Conservation (phyloP, 805 yeast genomes). For the Lipomyces oligophaga region DNA sequence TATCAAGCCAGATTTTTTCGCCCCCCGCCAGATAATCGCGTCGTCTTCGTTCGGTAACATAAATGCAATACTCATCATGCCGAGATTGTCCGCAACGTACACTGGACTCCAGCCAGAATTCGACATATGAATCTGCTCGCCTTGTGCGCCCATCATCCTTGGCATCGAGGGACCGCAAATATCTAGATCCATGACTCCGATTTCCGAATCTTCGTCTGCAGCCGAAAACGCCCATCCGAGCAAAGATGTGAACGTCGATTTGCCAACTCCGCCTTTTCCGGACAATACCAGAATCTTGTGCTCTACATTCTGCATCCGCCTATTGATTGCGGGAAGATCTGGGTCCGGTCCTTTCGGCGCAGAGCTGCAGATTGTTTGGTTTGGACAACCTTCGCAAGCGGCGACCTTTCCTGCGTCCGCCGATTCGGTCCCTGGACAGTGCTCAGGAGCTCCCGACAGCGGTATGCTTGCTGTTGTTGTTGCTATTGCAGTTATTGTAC, state of each 20-base stretch:
- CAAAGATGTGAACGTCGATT: slow-evolving; percentile 93
- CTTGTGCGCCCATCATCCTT: slow-evolving; percentile 85
- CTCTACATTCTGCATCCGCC: slow-evolving; percentile 56
- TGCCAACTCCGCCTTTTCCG: slow-evolving; percentile 89
- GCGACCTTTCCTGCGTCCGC: slow-evolving; percentile 91
- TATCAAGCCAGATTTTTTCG: slow-evolving; percentile 89
- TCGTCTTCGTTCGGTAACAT: slow-evolving; percentile 33
- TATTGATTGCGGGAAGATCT: slow-evolving; percentile 72
- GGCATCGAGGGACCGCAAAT: slow-evolving; percentile 98
- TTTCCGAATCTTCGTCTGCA: slow-evolving; percentile 63
- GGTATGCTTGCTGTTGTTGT: no score
- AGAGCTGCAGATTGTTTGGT: slow-evolving; percentile 82
- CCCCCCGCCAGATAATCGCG: slow-evolving; percentile 84
- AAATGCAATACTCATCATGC: slow-evolving; percentile 91
- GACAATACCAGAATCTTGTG: slow-evolving; percentile 77
- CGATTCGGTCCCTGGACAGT: slow-evolving; percentile 97
- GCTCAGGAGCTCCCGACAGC: slow-evolving; percentile 95
- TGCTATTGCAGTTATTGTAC: no score
- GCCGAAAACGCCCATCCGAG: slow-evolving; percentile 88
- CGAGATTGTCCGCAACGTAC: slow-evolving; percentile 89
- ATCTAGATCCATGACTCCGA: slow-evolving; percentile 96
- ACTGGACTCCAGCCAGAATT: slow-evolving; percentile 96
- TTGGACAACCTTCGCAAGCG: slow-evolving; percentile 93
- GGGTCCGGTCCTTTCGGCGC: slow-evolving; percentile 76
- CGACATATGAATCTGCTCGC: slow-evolving; percentile 82